Evolutionary conservation across 495 filamentous ascomycete genomes (phyloP), one percentile per base, ranked within the genome.

Genomic region (Hypoxylon lienhwacheense): DNA sequence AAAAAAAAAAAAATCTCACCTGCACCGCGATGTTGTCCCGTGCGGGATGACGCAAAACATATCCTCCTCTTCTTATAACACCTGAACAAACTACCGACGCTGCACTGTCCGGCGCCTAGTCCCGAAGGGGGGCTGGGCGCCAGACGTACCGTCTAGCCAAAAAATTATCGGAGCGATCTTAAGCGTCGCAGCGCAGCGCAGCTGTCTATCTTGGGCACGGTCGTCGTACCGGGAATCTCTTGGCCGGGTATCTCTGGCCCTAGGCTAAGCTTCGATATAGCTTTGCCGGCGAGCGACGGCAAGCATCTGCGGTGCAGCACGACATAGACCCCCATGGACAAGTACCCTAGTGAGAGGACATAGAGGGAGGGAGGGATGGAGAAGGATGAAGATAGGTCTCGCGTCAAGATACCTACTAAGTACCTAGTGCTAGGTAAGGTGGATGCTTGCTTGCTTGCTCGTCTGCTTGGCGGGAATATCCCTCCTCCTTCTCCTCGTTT

Each of bases 121-220:
- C 47, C 58, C 58, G 58, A 61, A 56, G 52, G 52, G 52, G 52
- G 44, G 57, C 45, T 61, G 57, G 50, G 57, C 47, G 26, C 21
- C 35, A 51, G 44, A 53, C 28, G 48, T 59, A 61, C 58, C 58
- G 52, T 61, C 58, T 50, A 61, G 58, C 52, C 58, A 61, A 33
- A 61, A 61, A 61, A n/a, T n/a, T 55, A 61, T 61, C 52, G 47
- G 52, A 61, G 58, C 52, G 52, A 61, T 55, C 52, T 55, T 55
- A 55, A 61, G 58, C 52, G 58, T 61, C 47, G 58, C 46, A 61
- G 47, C 58, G 58, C 58, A 61, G 58, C 57, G n/a, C 51, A 51
- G 55, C 51, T 56, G 31, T 58, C 54, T 51, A 35, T 61, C 58
- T 61, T 61, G 47, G 58, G 52, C 58, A 61, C 58, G 47, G 58